phyloP scores from a whole-genome alignment of 2,329 filamentous ascomycete species.

The Onygenales sp. region DNA sequence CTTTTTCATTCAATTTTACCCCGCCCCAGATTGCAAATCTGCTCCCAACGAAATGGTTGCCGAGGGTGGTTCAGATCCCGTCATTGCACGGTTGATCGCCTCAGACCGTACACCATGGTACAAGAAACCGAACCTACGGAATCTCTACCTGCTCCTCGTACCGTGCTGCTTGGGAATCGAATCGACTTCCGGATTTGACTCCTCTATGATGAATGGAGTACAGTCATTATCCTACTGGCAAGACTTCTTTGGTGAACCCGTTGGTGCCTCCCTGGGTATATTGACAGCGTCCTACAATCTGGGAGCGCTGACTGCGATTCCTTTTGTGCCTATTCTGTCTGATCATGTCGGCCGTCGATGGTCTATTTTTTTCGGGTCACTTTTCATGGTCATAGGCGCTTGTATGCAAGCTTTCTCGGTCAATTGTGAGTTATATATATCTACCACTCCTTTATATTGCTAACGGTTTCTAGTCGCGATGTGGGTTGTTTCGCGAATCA shows the following conservation, averaged over 20 bases:
- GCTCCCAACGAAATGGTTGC: neutral
- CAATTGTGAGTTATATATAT: constrained; percentile 16
- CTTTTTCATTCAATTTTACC: too few species aligned
- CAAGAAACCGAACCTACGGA: constrained; percentile 47
- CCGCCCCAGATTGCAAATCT: neutral
- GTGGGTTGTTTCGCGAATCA: constrained; percentile 48
- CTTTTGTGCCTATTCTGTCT: constrained; percentile 45
- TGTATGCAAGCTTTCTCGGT: constrained; percentile 29
- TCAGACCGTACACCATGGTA: constrained; percentile 39
- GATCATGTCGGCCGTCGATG: constrained; percentile 45
- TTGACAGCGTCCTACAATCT: constrained; percentile 49
- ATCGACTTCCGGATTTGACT: constrained; percentile 48
- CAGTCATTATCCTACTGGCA: constrained; percentile 24
- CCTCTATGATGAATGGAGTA: constrained; percentile 33
- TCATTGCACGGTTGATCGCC: neutral
- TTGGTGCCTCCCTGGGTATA: constrained; percentile 38
- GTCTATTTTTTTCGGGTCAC: constrained; percentile 43
- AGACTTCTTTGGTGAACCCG: constrained; percentile 36
- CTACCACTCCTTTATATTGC: constrained; percentile 11
- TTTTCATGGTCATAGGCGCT: constrained; percentile 39
- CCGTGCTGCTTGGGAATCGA: constrained; percentile 52
- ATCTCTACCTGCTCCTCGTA: constrained; percentile 47
- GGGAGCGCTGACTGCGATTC: constrained; percentile 46
- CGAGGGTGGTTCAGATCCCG: neutral
- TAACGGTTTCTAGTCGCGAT: constrained; percentile 32